Evolutionary conservation across 495 filamentous ascomycete genomes (phyloP).

Genomic region (Echria macrotheca): DNA sequence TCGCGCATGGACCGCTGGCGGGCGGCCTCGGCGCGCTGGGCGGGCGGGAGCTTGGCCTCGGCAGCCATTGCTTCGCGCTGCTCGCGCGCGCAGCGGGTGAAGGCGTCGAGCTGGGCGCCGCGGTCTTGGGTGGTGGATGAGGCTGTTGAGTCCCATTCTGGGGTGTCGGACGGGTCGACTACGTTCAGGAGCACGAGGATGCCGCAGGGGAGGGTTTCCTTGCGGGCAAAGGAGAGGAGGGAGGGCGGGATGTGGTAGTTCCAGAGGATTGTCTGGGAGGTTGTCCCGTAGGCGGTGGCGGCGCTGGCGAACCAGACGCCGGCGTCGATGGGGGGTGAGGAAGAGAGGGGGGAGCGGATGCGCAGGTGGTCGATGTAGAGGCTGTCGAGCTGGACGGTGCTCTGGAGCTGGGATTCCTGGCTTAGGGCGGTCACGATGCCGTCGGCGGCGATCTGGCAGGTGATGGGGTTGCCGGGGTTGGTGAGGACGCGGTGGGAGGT

Average conservation of each 20-base stretch:
- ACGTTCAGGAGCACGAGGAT: constrained; percentile 52
- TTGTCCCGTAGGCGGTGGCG: constrained; percentile 49
- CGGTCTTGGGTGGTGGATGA: constrained; percentile 36
- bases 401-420: constrained; percentile 25
- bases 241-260: constrained; percentile 54
- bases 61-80: constrained; percentile 35
- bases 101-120: constrained; percentile 33
- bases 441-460: constrained; percentile 40
- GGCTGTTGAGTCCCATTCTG: too few species aligned
- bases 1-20: constrained; percentile 31
- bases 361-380: constrained; percentile 41
- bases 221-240: constrained; percentile 45
- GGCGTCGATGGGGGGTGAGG: too few species aligned
- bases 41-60: constrained; percentile 43
- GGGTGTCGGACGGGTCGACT: constrained; percentile 47
- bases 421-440: constrained; percentile 37
- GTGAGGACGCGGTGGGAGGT: constrained; percentile 21
- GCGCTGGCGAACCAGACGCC: constrained; percentile 56
- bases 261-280: constrained; percentile 52
- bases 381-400: constrained; percentile 26
- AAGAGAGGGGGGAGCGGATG: constrained; percentile 21
- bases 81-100: constrained; percentile 34
- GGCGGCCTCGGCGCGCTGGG: constrained; percentile 38
- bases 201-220: constrained; percentile 56
- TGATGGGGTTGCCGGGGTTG: constrained; percentile 27